A percentile compares a stretch with the other conserved stretches of the same genome.
These are phyloP conservation scores for Daldinia childiae DNA, from an alignment of 495 filamentous ascomycete species.

Conservation along the genomic window DNA sequence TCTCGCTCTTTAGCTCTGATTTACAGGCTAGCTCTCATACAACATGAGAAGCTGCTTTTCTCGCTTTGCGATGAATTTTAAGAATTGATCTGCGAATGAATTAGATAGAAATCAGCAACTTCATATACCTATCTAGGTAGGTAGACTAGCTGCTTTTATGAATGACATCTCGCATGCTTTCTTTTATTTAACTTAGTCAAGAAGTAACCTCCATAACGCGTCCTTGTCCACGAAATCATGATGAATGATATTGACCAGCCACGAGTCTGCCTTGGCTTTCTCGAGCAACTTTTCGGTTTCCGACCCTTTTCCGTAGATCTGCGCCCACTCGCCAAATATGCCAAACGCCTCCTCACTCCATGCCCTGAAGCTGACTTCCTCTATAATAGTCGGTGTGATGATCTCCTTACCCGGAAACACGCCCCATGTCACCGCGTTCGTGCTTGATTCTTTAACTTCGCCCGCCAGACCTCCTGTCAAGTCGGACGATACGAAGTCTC, in stretches of 20 bases:
- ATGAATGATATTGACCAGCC: slow-evolving; percentile 92
- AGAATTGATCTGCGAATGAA: slow-evolving; percentile 9
- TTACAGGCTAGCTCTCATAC: background rate
- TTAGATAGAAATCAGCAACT: slow-evolving; percentile 22
- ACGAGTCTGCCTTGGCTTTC: slow-evolving; percentile 70
- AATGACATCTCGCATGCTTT: slow-evolving; percentile 21
- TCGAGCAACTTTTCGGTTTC: slow-evolving; percentile 73
- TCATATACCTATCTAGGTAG: slow-evolving; percentile 11
- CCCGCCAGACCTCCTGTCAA: slow-evolving; percentile 41
- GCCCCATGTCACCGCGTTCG: slow-evolving; percentile 97
- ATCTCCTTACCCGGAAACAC: slow-evolving; percentile 97
- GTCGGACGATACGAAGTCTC: slow-evolving; percentile 76
- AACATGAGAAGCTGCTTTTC: background rate
- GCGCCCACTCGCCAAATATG: slow-evolving; percentile 94
- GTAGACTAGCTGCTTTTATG: slow-evolving; percentile 3
- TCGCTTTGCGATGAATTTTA: slow-evolving; percentile 3
- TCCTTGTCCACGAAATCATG: slow-evolving; percentile 78
- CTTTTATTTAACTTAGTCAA: slow-evolving; percentile 32
- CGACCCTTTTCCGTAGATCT: slow-evolving; percentile 76
- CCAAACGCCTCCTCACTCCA: slow-evolving; percentile 97
- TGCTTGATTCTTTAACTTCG: slow-evolving; percentile 55
- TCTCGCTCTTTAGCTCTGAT: background rate
- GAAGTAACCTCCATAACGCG: slow-evolving; percentile 70
- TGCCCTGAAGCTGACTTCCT: slow-evolving; percentile 91
- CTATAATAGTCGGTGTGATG: slow-evolving; percentile 95